These are phyloP conservation scores for Fusarium sp. DNA, from an alignment of 2,329 filamentous ascomycete genomes.

Conservation along the genomic window DNA sequence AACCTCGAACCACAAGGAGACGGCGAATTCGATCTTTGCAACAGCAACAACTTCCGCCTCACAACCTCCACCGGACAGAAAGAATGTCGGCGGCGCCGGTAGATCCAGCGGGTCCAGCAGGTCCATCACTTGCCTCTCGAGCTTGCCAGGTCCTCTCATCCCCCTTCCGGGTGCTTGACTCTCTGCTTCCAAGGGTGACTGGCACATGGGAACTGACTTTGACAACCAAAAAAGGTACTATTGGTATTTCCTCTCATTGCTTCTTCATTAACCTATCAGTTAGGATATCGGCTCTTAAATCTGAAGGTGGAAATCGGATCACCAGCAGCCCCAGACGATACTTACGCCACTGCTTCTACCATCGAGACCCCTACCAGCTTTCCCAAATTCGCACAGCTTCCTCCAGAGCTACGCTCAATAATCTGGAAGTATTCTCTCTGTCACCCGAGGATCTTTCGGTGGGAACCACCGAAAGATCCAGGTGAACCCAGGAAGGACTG, in stretches of 20 bases:
- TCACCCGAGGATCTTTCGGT: slow-evolving; percentile 11
- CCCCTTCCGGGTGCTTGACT: not conserved
- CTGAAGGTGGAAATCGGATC: slow-evolving; percentile 1
- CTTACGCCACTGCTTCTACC: not conserved
- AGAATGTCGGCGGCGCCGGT: no score
- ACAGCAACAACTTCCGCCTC: no score
- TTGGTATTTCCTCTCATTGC: no score
- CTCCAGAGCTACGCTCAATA: not conserved
- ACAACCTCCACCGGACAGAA: no score
- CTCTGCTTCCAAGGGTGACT: not conserved
- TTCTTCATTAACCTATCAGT: not conserved
- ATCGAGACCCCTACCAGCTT: not conserved
- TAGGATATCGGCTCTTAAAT: not conserved
- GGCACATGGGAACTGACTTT: not conserved
- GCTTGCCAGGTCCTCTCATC: not conserved
- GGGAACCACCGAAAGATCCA: not conserved
- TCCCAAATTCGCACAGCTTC: slow-evolving; percentile 3
- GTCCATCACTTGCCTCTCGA: not conserved
- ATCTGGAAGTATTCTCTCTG: slow-evolving; percentile 2
- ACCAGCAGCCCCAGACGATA: not conserved
- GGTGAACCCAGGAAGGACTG: not conserved
- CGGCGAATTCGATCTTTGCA: no score
- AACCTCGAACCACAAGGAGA: no score
- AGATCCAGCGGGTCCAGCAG: not conserved
- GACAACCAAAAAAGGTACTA: not conserved